A percentile compares a stretch with the other conserved stretches of the same genome.
These are phyloP conservation scores for Saccharomycodes ludwigii DNA, from an alignment of 805 yeast genomes.

Conservation along the genomic window DNA sequence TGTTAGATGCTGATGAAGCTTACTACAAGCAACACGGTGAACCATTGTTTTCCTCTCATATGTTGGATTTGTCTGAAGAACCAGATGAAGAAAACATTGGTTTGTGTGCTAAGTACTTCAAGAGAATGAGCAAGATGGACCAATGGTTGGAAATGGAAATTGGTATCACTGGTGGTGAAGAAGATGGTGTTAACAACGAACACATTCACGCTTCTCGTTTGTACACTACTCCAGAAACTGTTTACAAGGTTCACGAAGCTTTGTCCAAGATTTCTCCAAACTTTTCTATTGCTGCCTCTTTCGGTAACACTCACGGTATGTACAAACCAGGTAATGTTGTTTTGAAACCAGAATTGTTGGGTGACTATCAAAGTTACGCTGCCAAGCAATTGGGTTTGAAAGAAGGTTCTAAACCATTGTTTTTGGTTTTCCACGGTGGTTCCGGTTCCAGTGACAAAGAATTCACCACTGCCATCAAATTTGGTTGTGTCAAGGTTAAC, in stretches of 20 bases:
- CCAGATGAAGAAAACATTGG: conserved; percentile 90
- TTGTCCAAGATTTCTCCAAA: conserved; percentile 84
- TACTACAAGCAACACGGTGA: conserved; percentile 77
- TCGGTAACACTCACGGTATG: conserved; percentile 99
- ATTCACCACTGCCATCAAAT: conserved; percentile 78
- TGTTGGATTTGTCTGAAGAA: conserved; percentile 97
- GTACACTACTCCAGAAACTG: conserved; percentile 94
- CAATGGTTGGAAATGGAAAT: conserved; percentile 99
- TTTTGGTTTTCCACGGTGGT: conserved; percentile 99
- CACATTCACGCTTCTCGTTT: conserved; percentile 74
- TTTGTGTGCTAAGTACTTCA: conserved; percentile 88
- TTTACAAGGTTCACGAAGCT: conserved; percentile 82
- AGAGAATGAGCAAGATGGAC: conserved; percentile 83
- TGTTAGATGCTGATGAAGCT: conserved; percentile 93
- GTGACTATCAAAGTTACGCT: conserved; percentile 90
- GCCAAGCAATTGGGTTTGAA: conserved; percentile 45
- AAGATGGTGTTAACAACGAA: conserved; percentile 99
- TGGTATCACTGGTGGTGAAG: conserved; percentile 99
- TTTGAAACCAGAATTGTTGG: conserved; percentile 84
- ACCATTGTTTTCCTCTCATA: conserved; percentile 97
- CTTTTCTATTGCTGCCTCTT: conserved; percentile 99
- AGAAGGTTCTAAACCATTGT: conserved; percentile 55
- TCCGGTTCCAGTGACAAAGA: conserved; percentile 93
- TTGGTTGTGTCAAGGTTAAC: conserved; percentile 98
- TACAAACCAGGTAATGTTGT: conserved; percentile 98